Base-by-base conservation (phyloP, 2,329 filamentous ascomycete species). In the Karstenula rhodostoma region DNA sequence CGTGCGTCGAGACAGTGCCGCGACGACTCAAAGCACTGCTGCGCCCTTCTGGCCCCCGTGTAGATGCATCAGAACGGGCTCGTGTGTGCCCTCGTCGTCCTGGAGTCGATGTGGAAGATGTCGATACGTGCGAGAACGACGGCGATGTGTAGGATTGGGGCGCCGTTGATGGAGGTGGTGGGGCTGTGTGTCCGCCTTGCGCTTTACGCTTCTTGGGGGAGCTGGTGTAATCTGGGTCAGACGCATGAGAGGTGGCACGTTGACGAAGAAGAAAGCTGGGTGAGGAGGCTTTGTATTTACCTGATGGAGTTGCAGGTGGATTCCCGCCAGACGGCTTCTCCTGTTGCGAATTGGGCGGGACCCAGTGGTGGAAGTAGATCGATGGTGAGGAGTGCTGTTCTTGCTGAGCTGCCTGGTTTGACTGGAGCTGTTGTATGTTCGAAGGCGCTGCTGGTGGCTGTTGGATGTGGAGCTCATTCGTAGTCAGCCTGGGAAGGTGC, bases 351-450 rank as follows among this genome's bases (percentile, higher is more conserved):
- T 84, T 86, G 15, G 93, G 93, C 48, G 93, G 93, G 61, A 94
- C 91, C 93, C 93, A 97, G 75, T 96, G 92, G 73, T 96, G 92
- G 76, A 97, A 97, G 77, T 92, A 95, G 50, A 96, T 91, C 23
- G 89, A 90, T 0, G 90, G 88, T 43, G 90, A 92, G 19, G 87
- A 85, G 64, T 89, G 83, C 47, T 86, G 79, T 69, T 89, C 79
- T 69, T 89, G 87, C 60, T 85, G 84, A 48, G 83, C 78, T 8
- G 82, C 79, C 57, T 87, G 84, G 42, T 79, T 77, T 58, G 79
- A 78, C 58, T 81, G 80, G 43, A 79, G 63, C 50, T 80, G 80
- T 61, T 82, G 81, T 61, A 72, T 71, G 62, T 61, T 73, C 8
- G 77, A 71, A 47, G 74, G 74, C n/a, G 72, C 73, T 50, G 74